Conservation (phyloP, 2,329 filamentous ascomycete genomes). For the Colletotrichum sp. region DNA sequence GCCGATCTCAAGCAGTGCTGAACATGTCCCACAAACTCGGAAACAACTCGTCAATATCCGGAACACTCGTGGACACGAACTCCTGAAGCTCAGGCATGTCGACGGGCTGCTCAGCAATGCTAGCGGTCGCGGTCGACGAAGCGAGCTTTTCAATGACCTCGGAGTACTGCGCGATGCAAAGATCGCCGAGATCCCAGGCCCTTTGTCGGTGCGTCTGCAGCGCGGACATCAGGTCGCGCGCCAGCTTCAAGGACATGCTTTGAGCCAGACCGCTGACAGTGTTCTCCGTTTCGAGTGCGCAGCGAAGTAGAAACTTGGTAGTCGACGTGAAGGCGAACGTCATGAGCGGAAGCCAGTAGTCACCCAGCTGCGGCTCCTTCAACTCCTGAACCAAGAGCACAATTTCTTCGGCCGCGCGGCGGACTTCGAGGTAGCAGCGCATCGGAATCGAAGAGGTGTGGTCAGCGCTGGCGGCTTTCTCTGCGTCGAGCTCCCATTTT, state of each 20-base stretch:
- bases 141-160: slow-evolving; percentile 52
- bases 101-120: neutral
- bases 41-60: slow-evolving; percentile 18
- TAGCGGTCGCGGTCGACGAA: slow-evolving; percentile 24
- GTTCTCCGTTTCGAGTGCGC: slow-evolving; percentile 49
- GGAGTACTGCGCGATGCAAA: slow-evolving; percentile 52
- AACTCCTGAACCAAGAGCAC: slow-evolving; percentile 52
- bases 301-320: slow-evolving; percentile 54
- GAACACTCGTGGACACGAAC: slow-evolving; percentile 12
- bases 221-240: slow-evolving; percentile 43
- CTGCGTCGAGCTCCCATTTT: slow-evolving; percentile 50
- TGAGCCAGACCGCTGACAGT: slow-evolving; percentile 37
- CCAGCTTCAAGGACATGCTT: slow-evolving; percentile 45
- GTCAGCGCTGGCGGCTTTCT: slow-evolving; percentile 27
- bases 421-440: slow-evolving; percentile 42
- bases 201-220: slow-evolving; percentile 42
- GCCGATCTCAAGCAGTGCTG: neutral
- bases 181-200: slow-evolving; percentile 56
- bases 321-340: slow-evolving; percentile 55
- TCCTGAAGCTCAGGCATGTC: slow-evolving; percentile 17
- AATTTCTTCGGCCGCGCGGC: slow-evolving; percentile 53
- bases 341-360: slow-evolving; percentile 55
- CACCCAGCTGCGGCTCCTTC: slow-evolving; percentile 44
- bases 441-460: slow-evolving; percentile 23
- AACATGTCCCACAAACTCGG: slow-evolving; percentile 20